A percentile compares a stretch with the other conserved stretches of the same genome.
These are phyloP conservation scores for Candida albicans DNA, from an alignment of 1,139 yeast genomes.

Conservation along the genomic window DNA sequence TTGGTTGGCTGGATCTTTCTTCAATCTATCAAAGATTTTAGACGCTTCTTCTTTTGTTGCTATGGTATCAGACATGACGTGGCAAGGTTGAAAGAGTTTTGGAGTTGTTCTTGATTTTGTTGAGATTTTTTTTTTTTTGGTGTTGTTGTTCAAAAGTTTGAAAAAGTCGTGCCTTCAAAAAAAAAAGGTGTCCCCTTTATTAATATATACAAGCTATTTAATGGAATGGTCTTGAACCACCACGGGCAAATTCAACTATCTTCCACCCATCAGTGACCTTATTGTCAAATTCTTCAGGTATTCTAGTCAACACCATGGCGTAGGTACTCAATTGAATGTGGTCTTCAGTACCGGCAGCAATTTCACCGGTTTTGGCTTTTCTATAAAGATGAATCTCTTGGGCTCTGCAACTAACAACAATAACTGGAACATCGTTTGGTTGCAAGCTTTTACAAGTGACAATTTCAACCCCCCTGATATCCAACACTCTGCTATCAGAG, in stretches of 20 bases:
- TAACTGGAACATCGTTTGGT: slow-evolving; percentile 90
- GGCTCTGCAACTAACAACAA: slow-evolving; percentile 94
- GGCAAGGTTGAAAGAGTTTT: neutral
- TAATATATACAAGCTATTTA: slow-evolving; percentile 24
- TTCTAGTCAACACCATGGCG: slow-evolving; percentile 93
- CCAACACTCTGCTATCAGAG: slow-evolving; percentile 89
- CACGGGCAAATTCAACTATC: slow-evolving; percentile 91
- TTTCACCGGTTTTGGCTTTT: slow-evolving; percentile 87
- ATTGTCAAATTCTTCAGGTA: slow-evolving; percentile 89
- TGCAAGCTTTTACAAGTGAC: slow-evolving; percentile 85
- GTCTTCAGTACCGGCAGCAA: slow-evolving; percentile 96
- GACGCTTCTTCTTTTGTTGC: slow-evolving; percentile 66
- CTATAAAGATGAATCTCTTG: slow-evolving; percentile 92
- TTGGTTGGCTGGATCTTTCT: slow-evolving; percentile 70
- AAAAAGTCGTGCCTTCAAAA: neutral
- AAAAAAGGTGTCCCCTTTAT: neutral
- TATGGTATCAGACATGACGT: slow-evolving; percentile 50
- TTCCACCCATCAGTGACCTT: slow-evolving; percentile 97
- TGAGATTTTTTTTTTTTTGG: slow-evolving; percentile 1
- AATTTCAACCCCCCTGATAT: slow-evolving; percentile 93
- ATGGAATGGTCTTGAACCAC: slow-evolving; percentile 88
- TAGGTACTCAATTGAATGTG: slow-evolving; percentile 90
- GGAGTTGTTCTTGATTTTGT: neutral
- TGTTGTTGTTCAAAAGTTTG: slow-evolving; percentile 7
- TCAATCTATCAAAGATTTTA: slow-evolving; percentile 56